Evolutionary conservation across 2,329 filamentous ascomycete genomes (phyloP), one percentile per base, ranked within the genome.

Genomic region (Aspergillus caelatus): DNA sequence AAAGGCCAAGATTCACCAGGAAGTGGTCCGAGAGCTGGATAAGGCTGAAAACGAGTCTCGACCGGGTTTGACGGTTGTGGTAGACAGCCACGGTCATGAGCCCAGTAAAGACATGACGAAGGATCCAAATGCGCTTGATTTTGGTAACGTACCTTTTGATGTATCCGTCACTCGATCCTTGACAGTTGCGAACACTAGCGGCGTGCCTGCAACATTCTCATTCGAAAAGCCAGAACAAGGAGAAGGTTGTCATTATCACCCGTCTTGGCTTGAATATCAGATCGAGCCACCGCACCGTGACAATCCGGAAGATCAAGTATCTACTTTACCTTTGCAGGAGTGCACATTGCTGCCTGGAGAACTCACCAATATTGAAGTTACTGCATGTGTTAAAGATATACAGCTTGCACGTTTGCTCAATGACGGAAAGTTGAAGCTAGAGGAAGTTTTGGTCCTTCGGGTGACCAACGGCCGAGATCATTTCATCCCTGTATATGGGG

Each of bases 141-240:
- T 98, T 75, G 94, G 93, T 0, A 81, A 89, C 4, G 81, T 97
- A 2, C 82, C 85, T 3, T 96, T 91, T 71, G 83, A 90, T 45
- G 86, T 90, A 63, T 86, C 83, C 9, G 87, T 90, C 68, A 84
- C 82, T 10, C 85, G 89, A 5, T 86, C 84, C 4, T 76, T 98
- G 50, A 98, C 94, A 0, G 87, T 99, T 61, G 95, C 95, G 30
- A 99, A 99, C 70, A 99, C 95, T 0, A 91, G 95, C 2, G 86
- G 92, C 32, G 92, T 96, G 0, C 78, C 89, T 3, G 94, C 95
- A 0, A 91, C 84, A 0, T 90, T 97, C 71, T 86, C 85, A 1
- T 96, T 99, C 74, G 90, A 93, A 63, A 89, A 89, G 66, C 89
- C 91, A 2, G 78, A 80, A 3, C 80, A 81, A 2, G 79, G 82